These are phyloP conservation scores for Penicillium sp. DNA, from an alignment of 2,329 filamentous ascomycete species.

Conservation along the genomic window DNA sequence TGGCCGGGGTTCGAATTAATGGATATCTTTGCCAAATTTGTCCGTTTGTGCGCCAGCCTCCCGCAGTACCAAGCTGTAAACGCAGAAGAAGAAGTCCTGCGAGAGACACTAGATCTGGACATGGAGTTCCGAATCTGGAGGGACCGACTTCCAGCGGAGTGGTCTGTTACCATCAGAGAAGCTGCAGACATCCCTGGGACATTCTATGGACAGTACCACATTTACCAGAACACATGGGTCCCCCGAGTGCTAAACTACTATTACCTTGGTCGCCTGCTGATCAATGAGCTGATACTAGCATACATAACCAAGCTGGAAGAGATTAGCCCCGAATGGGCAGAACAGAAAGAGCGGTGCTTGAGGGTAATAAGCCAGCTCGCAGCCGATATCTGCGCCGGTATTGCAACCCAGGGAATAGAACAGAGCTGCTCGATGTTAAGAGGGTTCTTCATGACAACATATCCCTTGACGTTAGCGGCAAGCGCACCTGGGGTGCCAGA, in stretches of 20 bases:
- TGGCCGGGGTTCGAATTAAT: slow-evolving; percentile 22
- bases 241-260: slow-evolving; percentile 29
- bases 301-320: slow-evolving; percentile 7
- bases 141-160: slow-evolving; percentile 22
- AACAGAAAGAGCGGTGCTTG: slow-evolving; percentile 24
- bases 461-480: slow-evolving; percentile 28
- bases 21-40: slow-evolving; percentile 29
- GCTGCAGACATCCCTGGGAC: slow-evolving; percentile 19
- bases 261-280: slow-evolving; percentile 27
- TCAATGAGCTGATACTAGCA: slow-evolving; percentile 29
- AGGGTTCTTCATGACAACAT: slow-evolving; percentile 31
- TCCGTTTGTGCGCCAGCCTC: slow-evolving; percentile 14
- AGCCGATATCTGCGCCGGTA: slow-evolving; percentile 27
- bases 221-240: slow-evolving; percentile 30
- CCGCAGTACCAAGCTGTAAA: not conserved
- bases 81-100: slow-evolving; percentile 7
- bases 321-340: slow-evolving; percentile 9
- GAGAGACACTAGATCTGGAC: slow-evolving; percentile 21
- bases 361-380: slow-evolving; percentile 25
- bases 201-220: slow-evolving; percentile 28
- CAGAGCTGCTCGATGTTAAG: slow-evolving; percentile 24
- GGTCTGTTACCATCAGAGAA: slow-evolving; percentile 20
- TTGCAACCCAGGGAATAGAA: slow-evolving; percentile 26
- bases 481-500: slow-evolving; percentile 26
- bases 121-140: slow-evolving; percentile 27